Evolutionary conservation across 2,329 filamentous ascomycete genomes (phyloP), one percentile per base, ranked within the genome.

Genomic region (Alternaria burnsii): DNA sequence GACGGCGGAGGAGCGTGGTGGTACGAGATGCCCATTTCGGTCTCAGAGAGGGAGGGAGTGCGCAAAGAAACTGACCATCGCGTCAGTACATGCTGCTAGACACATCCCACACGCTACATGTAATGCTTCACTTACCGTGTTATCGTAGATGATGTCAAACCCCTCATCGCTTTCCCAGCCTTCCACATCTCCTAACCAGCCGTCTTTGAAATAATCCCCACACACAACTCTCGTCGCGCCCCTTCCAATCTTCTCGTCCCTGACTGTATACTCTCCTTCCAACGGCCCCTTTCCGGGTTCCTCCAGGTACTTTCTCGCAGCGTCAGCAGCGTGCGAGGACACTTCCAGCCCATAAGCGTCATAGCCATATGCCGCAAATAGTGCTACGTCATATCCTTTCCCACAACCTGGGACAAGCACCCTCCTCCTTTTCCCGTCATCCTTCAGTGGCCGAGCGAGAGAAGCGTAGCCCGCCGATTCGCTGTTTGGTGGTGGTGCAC

Each of bases 391-490:
- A 72, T 95, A 90, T 5, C 93, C 93, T 47, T 87, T 86, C 0
- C 93, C 93, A 77, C 93, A 97, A 5, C 92, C 93, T 0, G 93
- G 91, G 0, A 97, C 90, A 9, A 96, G 82, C 1, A 89, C 92
- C 58, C 81, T 82, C 68, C 85, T 86, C 57, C 76, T 80, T 70
- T 28, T 77, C 56, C 71, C 70, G 30, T 69, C 68, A 0, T 53
- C 9, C 1, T 34, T 59, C 10, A 69, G 20, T 2, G 72, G 53
- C 4, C 74, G 71, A 2, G 61, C 53, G 1, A 66, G 59, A 22
- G 40, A 58, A 7, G 30, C 32, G 24, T 55, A 63, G 18, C 52
- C 57, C 20, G 34, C 34, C 8, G 47, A 65, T 16, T 43, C 28
- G 42, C 53, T 47, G n/a, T 50, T 59, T 14, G 43, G 47, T 6